These are phyloP conservation scores for Gossypium davidsonii DNA, from an alignment of 441 rosid genomes.

Conservation along the genomic window DNA sequence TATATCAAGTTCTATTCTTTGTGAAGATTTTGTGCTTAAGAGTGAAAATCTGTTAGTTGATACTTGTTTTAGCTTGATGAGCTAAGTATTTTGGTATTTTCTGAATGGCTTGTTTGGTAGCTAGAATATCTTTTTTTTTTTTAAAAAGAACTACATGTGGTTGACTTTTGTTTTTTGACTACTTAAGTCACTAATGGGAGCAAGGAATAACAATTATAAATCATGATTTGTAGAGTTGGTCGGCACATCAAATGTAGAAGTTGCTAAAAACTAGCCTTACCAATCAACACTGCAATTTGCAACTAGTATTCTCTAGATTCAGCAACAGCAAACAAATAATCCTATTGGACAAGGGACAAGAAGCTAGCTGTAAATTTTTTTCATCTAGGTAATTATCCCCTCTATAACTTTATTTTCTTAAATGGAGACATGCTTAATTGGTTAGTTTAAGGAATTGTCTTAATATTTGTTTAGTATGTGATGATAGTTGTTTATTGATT, in stretches of 20 bases:
- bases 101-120: no score
- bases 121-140: no score
- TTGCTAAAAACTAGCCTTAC: constrained; percentile 74
- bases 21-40: no score
- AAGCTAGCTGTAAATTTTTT: constrained; percentile 32
- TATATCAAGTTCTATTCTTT: no score
- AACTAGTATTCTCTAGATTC: constrained; percentile 81
- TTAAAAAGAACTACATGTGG: no score
- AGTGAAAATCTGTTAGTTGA: no score
- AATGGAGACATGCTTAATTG: constrained; percentile 1
- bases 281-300: constrained; percentile 91
- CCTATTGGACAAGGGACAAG: constrained; percentile 49
- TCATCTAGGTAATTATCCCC: constrained; percentile 38
- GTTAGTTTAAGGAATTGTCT: neutral
- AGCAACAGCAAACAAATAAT: constrained; percentile 41
- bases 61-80: no score
- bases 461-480: constrained; percentile 7
- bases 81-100: no score
- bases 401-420: constrained; percentile 15
- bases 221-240: constrained; percentile 35
- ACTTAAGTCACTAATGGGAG: no score
- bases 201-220: no score
- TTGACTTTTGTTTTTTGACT: no score
- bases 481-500: neutral
- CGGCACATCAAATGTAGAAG: constrained; percentile 52